phyloP scores from a whole-genome alignment of 2,329 filamentous ascomycete species.

The Aureobasidium mangrovei region DNA sequence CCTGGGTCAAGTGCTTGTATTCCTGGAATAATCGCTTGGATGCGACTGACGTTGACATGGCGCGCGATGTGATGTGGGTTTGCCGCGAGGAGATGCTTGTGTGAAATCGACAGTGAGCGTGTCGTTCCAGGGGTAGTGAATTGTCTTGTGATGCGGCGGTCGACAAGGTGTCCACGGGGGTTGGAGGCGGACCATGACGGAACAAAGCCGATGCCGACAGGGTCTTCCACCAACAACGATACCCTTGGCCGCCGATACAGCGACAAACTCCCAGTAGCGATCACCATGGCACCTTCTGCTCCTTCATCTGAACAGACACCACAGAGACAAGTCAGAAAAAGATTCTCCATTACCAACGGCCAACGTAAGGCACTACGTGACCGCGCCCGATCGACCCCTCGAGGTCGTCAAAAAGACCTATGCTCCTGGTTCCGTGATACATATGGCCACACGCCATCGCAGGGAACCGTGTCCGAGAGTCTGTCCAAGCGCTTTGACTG shows the following conservation, averaged over 20 bases:
- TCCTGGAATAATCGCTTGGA: constrained; percentile 84
- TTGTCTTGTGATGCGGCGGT: background rate
- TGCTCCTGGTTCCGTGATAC: background rate
- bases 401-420: background rate
- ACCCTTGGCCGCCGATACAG: background rate
- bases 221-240: background rate
- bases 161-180: no score
- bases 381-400: background rate
- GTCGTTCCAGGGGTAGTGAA: background rate
- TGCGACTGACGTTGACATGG: constrained; percentile 39
- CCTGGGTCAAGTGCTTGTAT: constrained; percentile 87
- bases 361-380: background rate
- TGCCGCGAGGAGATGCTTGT: background rate
- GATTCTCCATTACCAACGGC: background rate
- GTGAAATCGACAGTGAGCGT: background rate
- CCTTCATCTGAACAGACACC: background rate
- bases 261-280: background rate
- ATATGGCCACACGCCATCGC: background rate
- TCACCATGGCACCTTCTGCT: background rate
- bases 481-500: background rate
- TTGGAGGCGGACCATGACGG: no score
- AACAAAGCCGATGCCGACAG: background rate
- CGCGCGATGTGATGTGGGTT: background rate
- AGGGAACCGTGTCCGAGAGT: background rate
- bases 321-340: background rate